phyloP scores from a whole-genome alignment of 139 green algal genomes.

The Closterium sp. region DNA sequence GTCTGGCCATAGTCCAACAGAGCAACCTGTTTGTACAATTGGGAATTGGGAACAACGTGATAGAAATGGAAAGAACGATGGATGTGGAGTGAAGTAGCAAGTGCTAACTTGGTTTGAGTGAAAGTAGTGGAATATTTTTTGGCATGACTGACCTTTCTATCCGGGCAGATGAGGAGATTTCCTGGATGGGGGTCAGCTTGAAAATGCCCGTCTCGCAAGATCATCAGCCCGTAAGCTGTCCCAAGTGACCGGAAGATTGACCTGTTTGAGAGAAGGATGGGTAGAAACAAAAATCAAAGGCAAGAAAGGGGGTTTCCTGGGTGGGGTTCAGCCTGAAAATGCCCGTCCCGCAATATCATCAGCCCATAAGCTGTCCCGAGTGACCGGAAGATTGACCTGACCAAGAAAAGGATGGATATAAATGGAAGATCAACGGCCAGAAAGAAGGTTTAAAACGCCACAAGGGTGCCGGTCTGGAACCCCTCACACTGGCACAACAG shows the following conservation, averaged over 20 bases:
- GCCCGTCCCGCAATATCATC: slow-evolving; percentile 87
- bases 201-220: slow-evolving; percentile 86
- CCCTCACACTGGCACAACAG: no score
- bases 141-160: slow-evolving; percentile 30
- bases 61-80: no score
- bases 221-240: slow-evolving; percentile 93
- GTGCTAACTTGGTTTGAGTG: neutral
- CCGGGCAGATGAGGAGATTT: slow-evolving; percentile 49
- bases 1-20: slow-evolving; percentile 94
- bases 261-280: neutral
- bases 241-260: slow-evolving; percentile 66
- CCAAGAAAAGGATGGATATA: no score
- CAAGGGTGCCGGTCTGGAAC: no score
- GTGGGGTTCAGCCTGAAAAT: slow-evolving; percentile 82
- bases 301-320: slow-evolving; percentile 37
- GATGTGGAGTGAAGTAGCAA: no score
- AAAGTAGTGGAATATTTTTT: neutral
- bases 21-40: slow-evolving; percentile 30
- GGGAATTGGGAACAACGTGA: no score
- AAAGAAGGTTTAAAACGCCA: no score
- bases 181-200: slow-evolving; percentile 74
- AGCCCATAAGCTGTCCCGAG: slow-evolving; percentile 88
- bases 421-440: no score
- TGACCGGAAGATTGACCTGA: slow-evolving; percentile 55
- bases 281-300: neutral